phyloP scores from a whole-genome alignment of 1,284 basidiomycete genomes.

The Fomitiporia mediterranea region DNA sequence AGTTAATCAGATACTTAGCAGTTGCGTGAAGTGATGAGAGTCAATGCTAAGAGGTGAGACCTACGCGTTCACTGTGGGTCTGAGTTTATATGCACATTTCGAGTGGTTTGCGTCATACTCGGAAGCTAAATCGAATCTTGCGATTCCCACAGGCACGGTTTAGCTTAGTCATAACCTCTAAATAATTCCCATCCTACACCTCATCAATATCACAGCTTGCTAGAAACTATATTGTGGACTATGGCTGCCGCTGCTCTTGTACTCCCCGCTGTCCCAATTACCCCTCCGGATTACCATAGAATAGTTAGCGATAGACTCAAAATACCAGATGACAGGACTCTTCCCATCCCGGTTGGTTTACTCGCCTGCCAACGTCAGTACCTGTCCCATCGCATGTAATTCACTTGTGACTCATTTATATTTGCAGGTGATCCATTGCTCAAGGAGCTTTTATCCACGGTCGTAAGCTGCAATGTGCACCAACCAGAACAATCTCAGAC shows the following conservation, averaged over 20 bases:
- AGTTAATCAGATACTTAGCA: neutral
- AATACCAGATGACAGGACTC: slow-evolving; percentile 45
- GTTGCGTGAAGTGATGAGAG: neutral
- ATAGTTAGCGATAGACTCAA: slow-evolving; percentile 52
- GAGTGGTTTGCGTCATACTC: too few species aligned
- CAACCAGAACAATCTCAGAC: slow-evolving; percentile 36
- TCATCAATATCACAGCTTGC: neutral
- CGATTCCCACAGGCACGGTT: too few species aligned
- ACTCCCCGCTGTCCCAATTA: slow-evolving; percentile 32
- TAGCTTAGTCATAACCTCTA: too few species aligned
- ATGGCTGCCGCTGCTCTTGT: slow-evolving; percentile 35
- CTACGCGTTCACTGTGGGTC: too few species aligned
- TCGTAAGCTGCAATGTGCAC: slow-evolving; percentile 45
- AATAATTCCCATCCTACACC: neutral
- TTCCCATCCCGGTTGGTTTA: slow-evolving; percentile 63
- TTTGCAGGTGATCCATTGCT: slow-evolving; percentile 61
- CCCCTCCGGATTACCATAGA: slow-evolving; percentile 57
- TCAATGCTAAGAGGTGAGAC: too few species aligned
- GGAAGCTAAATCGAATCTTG: too few species aligned
- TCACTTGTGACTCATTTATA: slow-evolving; percentile 14
- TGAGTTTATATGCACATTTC: too few species aligned
- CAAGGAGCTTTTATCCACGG: slow-evolving; percentile 47
- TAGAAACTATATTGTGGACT: neutral
- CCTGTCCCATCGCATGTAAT: slow-evolving; percentile 14
- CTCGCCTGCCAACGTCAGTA: slow-evolving; percentile 66